Evolutionary conservation across 768 basidiomycete genomes (phyloP).

Genomic region (Mrakia gelida): DNA sequence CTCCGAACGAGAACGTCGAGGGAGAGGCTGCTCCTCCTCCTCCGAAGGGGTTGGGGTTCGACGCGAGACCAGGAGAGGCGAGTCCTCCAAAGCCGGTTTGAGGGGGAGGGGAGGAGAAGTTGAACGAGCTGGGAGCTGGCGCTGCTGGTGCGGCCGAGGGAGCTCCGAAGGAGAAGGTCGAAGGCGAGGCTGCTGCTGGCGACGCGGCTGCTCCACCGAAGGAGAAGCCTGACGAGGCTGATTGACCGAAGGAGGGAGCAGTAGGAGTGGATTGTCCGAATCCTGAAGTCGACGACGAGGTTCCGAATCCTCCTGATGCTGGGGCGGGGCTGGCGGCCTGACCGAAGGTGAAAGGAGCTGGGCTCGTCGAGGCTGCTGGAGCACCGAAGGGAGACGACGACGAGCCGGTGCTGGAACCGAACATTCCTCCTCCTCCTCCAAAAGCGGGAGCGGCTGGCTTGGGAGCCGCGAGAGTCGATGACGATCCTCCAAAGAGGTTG

Average conservation of each 20-base stretch:
- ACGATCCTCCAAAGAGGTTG: not conserved
- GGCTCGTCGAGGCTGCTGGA: not conserved
- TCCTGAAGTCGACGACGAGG: slow-evolving; percentile 2
- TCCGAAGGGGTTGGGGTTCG: slow-evolving; percentile 2
- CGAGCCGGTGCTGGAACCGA: not conserved
- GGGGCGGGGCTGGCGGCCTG: not conserved
- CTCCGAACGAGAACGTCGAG: slow-evolving; percentile 21
- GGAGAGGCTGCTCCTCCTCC: not conserved
- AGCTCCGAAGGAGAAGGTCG: slow-evolving; percentile 22
- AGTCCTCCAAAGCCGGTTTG: not conserved
- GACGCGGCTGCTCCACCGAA: slow-evolving; percentile 5
- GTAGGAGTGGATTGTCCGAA: slow-evolving; percentile 15
- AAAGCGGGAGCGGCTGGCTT: slow-evolving; percentile 9
- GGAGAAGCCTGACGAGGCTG: slow-evolving; percentile 10
- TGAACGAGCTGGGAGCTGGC: not conserved
- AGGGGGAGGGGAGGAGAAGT: slow-evolving; percentile 2
- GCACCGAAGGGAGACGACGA: slow-evolving; percentile 13
- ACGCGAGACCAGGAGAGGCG: not conserved
- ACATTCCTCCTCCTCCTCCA: not conserved
- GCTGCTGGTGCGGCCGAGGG: not conserved
- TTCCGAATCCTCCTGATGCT: slow-evolving; percentile 11
- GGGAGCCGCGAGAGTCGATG: not conserved
- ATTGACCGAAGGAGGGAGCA: not conserved
- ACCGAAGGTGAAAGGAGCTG: slow-evolving; percentile 22
- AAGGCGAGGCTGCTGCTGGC: not conserved